phyloP scores from a whole-genome alignment of 495 filamentous ascomycete species.

The Ramalina peruviana region DNA sequence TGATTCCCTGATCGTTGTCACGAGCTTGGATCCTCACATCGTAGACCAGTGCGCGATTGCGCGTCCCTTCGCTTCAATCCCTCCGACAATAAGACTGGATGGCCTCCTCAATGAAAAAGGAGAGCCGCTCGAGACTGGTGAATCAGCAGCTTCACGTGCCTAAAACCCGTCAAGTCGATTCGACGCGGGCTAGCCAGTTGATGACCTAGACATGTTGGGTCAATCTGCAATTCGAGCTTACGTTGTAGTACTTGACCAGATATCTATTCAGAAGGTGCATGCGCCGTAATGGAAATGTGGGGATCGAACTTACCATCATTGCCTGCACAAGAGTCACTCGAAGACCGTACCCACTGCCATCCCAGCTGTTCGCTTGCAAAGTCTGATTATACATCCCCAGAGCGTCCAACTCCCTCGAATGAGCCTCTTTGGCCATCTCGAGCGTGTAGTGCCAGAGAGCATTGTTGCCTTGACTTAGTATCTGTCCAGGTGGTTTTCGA shows the following conservation, averaged over 20 bases:
- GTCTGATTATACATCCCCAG: constrained; percentile 37
- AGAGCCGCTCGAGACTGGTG: too few relatives aligned
- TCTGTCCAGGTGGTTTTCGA: constrained; percentile 19
- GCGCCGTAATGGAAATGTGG: not conserved
- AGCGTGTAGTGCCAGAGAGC: constrained; percentile 30
- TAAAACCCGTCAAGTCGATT: constrained; percentile 6
- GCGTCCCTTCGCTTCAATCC: too few relatives aligned
- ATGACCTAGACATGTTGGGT: constrained; percentile 18
- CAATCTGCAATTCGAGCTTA: not conserved
- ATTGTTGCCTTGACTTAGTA: constrained; percentile 25
- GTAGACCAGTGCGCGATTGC: too few relatives aligned
- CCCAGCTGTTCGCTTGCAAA: constrained; percentile 28
- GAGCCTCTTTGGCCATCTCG: constrained; percentile 25
- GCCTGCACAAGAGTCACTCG: constrained; percentile 32
- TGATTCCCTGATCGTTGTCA: too few relatives aligned
- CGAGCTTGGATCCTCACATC: too few relatives aligned
- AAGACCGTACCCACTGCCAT: constrained; percentile 31
- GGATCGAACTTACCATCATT: constrained; percentile 31
- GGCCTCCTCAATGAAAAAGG: too few relatives aligned
- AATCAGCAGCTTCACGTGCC: too few relatives aligned
- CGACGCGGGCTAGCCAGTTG: constrained; percentile 29
- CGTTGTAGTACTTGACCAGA: too few relatives aligned
- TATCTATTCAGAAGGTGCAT: not conserved
- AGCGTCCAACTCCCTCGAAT: constrained; percentile 25
- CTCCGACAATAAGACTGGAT: too few relatives aligned